A percentile compares a stretch with the other conserved stretches of the same genome.
phyloP scores from a whole-genome alignment of 163 green algal genomes.

The Chloroidium sp. region DNA sequence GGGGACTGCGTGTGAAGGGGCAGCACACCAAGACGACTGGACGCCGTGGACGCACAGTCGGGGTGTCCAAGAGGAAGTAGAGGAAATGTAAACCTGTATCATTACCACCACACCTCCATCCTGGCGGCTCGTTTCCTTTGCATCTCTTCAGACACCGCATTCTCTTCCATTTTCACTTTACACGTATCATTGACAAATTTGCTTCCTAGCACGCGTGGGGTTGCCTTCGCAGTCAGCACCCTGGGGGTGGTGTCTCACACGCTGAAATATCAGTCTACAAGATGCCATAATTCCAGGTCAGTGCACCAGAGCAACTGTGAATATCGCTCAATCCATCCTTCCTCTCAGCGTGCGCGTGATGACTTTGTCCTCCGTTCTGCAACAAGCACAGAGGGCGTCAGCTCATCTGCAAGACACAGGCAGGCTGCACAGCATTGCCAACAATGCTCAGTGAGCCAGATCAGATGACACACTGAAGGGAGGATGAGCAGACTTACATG shows the following conservation, averaged over 20 bases:
- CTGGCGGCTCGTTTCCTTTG: too few species aligned
- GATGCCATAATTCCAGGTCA: too few species aligned
- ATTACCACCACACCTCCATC: too few species aligned
- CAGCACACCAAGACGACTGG: constrained; percentile 99
- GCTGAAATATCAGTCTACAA: too few species aligned
- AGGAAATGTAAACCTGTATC: too few species aligned
- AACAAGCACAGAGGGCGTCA: not conserved
- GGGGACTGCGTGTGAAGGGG: constrained; percentile 92
- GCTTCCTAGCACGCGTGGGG: too few species aligned
- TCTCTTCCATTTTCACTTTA: too few species aligned
- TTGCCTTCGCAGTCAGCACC: too few species aligned
- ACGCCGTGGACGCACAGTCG: constrained; percentile 80
- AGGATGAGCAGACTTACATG: constrained; percentile 39
- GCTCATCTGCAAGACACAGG: not conserved
- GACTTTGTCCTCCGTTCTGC: constrained; percentile 74
- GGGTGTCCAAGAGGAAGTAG: constrained; percentile 47
- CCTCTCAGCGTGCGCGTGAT: constrained; percentile 81
- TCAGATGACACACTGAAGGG: not conserved
- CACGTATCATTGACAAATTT: too few species aligned
- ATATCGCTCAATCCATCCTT: constrained; percentile 73
- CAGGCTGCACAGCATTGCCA: not conserved
- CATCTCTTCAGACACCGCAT: too few species aligned
- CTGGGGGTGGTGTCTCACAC: too few species aligned
- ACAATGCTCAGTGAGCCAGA: not conserved
- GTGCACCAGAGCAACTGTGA: too few species aligned